A percentile compares a stretch with the other conserved stretches of the same genome.
phyloP scores from a whole-genome alignment of 2,329 filamentous ascomycete species.

The Didymella glomerata region DNA sequence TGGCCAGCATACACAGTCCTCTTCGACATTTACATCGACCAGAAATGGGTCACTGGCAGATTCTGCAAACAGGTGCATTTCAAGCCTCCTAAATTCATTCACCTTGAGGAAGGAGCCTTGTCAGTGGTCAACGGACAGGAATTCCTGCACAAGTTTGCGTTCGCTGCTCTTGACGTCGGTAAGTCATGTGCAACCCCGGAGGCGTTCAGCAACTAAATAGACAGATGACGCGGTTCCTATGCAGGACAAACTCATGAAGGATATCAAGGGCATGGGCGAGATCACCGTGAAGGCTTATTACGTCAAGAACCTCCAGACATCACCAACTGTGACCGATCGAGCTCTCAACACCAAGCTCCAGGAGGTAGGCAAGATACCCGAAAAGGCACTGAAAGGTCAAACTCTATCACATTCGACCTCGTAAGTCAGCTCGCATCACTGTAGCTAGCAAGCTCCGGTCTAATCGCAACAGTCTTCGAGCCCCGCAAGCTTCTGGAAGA shows the following conservation, averaged over 20 bases:
- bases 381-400: slow-evolving; percentile 36
- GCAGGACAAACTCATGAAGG: slow-evolving; percentile 8
- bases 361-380: slow-evolving; percentile 17
- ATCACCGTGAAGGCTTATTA: slow-evolving; percentile 25
- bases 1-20: slow-evolving; percentile 18
- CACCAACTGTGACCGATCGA: neutral
- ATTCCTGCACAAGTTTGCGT: slow-evolving; percentile 31
- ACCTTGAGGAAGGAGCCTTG: neutral
- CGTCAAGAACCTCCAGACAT: slow-evolving; percentile 13
- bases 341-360: neutral
- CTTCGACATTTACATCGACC: slow-evolving; percentile 29
- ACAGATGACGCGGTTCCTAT: neutral
- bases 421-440: slow-evolving; percentile 5
- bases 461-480: slow-evolving; percentile 2
- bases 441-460: neutral
- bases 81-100: neutral
- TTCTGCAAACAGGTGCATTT: neutral
- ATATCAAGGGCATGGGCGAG: slow-evolving; percentile 24
- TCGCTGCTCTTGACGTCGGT: slow-evolving; percentile 31
- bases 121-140: slow-evolving; percentile 1
- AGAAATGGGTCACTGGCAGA: neutral
- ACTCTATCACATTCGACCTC: slow-evolving; percentile 26
- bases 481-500: neutral
- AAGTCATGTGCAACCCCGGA: neutral
- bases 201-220: neutral